Evolutionary conservation across 768 basidiomycete genomes (phyloP).

Genomic region (Suillus subluteus): DNA sequence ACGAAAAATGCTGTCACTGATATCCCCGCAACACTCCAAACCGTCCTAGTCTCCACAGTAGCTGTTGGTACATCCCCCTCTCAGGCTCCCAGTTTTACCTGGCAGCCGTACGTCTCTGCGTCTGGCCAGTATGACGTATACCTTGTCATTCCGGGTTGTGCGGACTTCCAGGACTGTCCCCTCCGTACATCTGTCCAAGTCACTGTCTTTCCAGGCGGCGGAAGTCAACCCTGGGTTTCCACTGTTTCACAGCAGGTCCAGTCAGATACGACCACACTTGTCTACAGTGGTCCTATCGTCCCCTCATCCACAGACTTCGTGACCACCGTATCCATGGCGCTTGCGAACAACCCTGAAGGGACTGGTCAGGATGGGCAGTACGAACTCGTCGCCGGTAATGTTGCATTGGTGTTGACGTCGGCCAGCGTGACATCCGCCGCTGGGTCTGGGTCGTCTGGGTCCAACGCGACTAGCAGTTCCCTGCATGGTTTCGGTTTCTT

Average conservation of each 20-base stretch:
- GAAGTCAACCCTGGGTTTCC: conserved; percentile 65
- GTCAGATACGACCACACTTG: conserved; percentile 56
- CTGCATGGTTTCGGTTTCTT: conserved; percentile 80
- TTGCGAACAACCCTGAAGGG: conserved; percentile 68
- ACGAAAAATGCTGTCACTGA: conserved; percentile 63
- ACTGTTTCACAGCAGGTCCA: conserved; percentile 74
- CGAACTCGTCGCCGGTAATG: conserved; percentile 81
- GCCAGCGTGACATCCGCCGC: conserved; percentile 47
- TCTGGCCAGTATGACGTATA: conserved; percentile 86
- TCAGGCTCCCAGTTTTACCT: conserved; percentile 80
- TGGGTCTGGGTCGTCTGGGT: conserved; percentile 30
- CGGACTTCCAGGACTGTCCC: conserved; percentile 76
- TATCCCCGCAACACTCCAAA: conserved; percentile 81
- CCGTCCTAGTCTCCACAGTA: conserved; percentile 71
- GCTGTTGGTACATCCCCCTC: conserved; percentile 62
- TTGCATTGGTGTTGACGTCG: conserved; percentile 79
- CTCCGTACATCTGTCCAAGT: conserved; percentile 82
- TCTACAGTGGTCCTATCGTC: conserved; percentile 87
- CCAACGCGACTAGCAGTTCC: conserved; percentile 36
- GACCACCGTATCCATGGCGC: conserved; percentile 72
- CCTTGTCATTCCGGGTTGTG: conserved; percentile 87
- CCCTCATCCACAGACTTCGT: conserved; percentile 73
- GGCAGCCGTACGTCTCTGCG: conserved; percentile 91
- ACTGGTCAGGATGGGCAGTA: conserved; percentile 68
- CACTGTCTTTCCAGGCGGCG: conserved; percentile 78